Conservation (phyloP, 2,329 filamentous ascomycete genomes). For the Fusarium humuli region DNA sequence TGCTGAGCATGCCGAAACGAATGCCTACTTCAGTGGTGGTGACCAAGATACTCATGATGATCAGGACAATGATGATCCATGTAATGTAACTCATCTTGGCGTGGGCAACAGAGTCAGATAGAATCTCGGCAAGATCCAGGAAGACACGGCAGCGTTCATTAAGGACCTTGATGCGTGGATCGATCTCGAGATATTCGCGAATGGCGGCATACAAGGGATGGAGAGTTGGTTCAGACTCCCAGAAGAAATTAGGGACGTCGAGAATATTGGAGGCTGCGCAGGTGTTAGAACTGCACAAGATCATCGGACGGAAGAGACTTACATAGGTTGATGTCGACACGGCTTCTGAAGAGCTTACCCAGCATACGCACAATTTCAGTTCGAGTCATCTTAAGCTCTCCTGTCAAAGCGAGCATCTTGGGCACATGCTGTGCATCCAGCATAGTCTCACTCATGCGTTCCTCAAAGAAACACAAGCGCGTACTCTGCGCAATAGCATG, state of each 20-base stretch:
- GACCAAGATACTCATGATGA: constrained; percentile 89
- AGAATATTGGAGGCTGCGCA: constrained; percentile 87
- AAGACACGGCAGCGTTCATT: constrained; percentile 98
- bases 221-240: constrained; percentile 95
- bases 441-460: constrained; percentile 96
- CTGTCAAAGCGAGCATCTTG: constrained; percentile 87
- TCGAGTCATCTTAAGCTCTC: constrained; percentile 89
- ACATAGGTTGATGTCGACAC: constrained; percentile 98
- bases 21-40: constrained; percentile 90
- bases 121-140: constrained; percentile 92
- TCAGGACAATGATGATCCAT: constrained; percentile 97
- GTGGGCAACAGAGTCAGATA: constrained; percentile 91
- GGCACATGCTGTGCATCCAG: constrained; percentile 91
- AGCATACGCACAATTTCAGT: constrained; percentile 93
- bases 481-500: constrained; percentile 98
- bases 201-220: constrained; percentile 95
- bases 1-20: constrained; percentile 78
- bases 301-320: constrained; percentile 55
- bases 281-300: constrained; percentile 25
- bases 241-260: constrained; percentile 97
- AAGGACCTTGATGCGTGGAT: constrained; percentile 92
- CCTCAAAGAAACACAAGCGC: constrained; percentile 95
- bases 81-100: constrained; percentile 96
- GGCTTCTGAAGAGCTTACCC: constrained; percentile 88
- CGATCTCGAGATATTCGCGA: constrained; percentile 97